Conservation (phyloP, 2,329 filamentous ascomycete species). For the Fusarium newnesense region DNA sequence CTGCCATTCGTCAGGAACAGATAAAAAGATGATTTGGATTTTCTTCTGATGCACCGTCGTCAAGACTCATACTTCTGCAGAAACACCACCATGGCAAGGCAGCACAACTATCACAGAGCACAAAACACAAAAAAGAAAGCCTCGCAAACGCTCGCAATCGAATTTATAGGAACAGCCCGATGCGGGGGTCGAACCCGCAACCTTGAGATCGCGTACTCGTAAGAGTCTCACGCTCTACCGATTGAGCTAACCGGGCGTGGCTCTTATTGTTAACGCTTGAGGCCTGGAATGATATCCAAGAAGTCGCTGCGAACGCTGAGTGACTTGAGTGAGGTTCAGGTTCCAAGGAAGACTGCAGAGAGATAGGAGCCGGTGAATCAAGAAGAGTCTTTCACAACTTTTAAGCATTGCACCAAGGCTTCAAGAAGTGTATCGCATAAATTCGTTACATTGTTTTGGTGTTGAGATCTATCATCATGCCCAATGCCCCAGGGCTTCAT, state of each 20-base stretch:
- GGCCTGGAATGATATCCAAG: neutral
- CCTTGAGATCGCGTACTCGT: constrained; percentile 61
- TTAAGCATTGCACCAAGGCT: neutral
- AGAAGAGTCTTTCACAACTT: no score
- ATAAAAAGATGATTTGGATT: neutral
- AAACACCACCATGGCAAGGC: neutral
- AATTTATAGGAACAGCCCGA: constrained; percentile 53
- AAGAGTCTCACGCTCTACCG: constrained; percentile 76
- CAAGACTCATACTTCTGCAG: no score
- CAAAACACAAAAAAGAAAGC: constrained; percentile 27
- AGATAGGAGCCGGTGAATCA: no score
- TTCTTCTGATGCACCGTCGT: no score
- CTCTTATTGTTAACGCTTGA: constrained; percentile 5
- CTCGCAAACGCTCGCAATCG: constrained; percentile 37
- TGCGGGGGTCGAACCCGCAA: constrained; percentile 65
- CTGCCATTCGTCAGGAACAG: neutral
- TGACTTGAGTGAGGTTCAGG: no score
- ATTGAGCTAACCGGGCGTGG: constrained; percentile 52
- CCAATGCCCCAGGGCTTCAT: constrained; percentile 6
- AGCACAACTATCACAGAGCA: neutral
- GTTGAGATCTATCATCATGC: constrained; percentile 40
- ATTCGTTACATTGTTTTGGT: constrained; percentile 13
- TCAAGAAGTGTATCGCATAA: neutral
- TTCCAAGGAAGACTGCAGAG: no score
- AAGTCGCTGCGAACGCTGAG: accelerated